Evolutionary conservation across 768 basidiomycete species (phyloP), one percentile per base, ranked within the genome.

Genomic region (Artomyces pyxidatus): DNA sequence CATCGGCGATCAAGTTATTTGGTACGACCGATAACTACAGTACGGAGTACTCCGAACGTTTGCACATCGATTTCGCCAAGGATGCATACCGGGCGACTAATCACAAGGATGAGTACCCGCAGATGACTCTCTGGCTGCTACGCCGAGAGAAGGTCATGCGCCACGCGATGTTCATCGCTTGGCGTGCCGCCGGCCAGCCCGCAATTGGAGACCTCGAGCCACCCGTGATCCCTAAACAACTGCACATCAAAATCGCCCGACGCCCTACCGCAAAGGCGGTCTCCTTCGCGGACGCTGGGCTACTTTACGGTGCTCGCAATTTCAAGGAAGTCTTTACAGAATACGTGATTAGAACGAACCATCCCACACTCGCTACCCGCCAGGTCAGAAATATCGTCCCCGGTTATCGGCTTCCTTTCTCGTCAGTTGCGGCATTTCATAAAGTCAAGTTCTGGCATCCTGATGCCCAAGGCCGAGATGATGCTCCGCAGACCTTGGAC

Each of bases 361-460:
- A 61, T 41, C 64, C 66, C 6, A 12, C 32, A 22, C 25, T 59
- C 42, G 25, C 53, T 35, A 16, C 21, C 1, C 42, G 42, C 4
- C 50, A 64, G 37, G 10, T 67, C 7, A 54, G 64, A 35, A 28
- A 46, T 0, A n/a, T 28, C 4, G 16, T 59, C 0, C 16, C 29
- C 19, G 39, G 43, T 23, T 11, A 63, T 12, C 37, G 35, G 26
- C 25, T 68, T 6, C 58, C 51, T 17, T 65, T 66, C 41, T 23
- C 25, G 3, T 38, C 49, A 2, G 37, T 72, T n/a, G 51, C 59
- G 1, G 63, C 68, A 1, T 74, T 53, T 46, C 63, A 71, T 53
- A 58, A 54, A 19, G 57, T 67, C 30, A 32, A 32, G 16, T 32
- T 32, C 16, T 32, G 30, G 30, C 30, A 32, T 32, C 30, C 30